These are phyloP conservation scores for Pythium periplocum DNA, from an alignment of 352 stramenopile species.

Conservation along the genomic window DNA sequence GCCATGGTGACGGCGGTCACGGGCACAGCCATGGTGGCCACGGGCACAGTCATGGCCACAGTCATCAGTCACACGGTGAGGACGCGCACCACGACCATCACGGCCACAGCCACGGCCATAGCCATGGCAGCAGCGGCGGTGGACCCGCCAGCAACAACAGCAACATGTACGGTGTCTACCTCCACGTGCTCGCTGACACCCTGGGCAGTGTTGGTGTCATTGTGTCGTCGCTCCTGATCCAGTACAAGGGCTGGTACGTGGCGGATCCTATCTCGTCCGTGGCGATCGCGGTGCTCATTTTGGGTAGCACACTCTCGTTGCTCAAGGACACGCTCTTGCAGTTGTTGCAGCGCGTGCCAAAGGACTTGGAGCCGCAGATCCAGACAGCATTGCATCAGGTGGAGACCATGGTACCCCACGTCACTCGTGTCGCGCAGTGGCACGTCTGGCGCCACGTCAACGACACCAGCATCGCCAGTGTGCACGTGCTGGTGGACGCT, in stretches of 20 bases:
- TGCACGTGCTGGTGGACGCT: conserved; percentile 50
- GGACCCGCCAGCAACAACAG: conserved; percentile 42
- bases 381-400: conserved; percentile 44
- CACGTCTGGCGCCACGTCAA: conserved; percentile 75
- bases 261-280: conserved; percentile 77
- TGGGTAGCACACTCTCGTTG: conserved; percentile 76
- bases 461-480: conserved; percentile 45
- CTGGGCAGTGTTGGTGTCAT: conserved; percentile 88
- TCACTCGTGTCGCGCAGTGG: conserved; percentile 52
- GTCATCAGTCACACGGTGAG: not conserved
- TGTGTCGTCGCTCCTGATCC: conserved; percentile 80
- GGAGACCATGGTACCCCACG: conserved; percentile 28
- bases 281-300: conserved; percentile 82
- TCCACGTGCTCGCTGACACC: conserved; percentile 87
- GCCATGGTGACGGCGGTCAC: conserved; percentile 43
- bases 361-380: conserved; percentile 43
- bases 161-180: conserved; percentile 90
- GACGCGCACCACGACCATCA: conserved; percentile 11
- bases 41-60: conserved; percentile 51
- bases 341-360: conserved; percentile 61
- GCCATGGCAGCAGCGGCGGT: conserved; percentile 2
- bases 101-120: conserved; percentile 32
- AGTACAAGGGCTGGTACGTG: conserved; percentile 81
- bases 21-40: conserved; percentile 34
- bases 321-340: conserved; percentile 70